A percentile compares a stretch with the other conserved stretches of the same genome.
Conservation (phyloP, 352 stramenopile genomes). For the Phytophthora foliorum region DNA sequence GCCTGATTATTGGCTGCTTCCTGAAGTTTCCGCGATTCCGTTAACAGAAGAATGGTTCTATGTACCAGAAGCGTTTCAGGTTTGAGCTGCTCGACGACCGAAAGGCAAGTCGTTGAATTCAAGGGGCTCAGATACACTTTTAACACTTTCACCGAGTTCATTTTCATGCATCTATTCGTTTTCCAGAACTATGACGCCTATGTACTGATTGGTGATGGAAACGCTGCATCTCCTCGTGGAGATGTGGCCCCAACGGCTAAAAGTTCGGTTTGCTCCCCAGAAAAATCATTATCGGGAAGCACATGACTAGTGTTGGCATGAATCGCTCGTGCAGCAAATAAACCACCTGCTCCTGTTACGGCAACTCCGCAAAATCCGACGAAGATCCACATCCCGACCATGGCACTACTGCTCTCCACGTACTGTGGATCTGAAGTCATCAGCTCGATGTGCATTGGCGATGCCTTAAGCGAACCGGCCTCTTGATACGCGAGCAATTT, state of each 20-base stretch:
- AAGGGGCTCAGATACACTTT: no score
- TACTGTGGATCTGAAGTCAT: conserved; percentile 53
- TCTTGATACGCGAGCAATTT: conserved; percentile 68
- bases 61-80: no score
- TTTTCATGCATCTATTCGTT: no score
- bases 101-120: no score
- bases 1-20: no score
- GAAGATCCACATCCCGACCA: conserved; percentile 71
- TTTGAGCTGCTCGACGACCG: no score
- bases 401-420: conserved; percentile 47
- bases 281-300: conserved; percentile 36
- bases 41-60: no score
- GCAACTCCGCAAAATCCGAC: conserved; percentile 60
- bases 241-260: conserved; percentile 30
- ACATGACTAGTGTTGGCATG: conserved; percentile 58
- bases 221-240: conserved; percentile 13
- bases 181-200: conserved; percentile 39
- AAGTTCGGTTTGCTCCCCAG: conserved; percentile 22
- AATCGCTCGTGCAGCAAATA: conserved; percentile 53
- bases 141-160: no score
- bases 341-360: conserved; percentile 28
- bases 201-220: conserved; percentile 45
- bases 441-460: conserved; percentile 57
- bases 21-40: no score
- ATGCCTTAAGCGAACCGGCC: conserved; percentile 52